Evolutionary conservation across 1,284 basidiomycete species (phyloP).

Genomic region (Ustilago cynodontis): DNA sequence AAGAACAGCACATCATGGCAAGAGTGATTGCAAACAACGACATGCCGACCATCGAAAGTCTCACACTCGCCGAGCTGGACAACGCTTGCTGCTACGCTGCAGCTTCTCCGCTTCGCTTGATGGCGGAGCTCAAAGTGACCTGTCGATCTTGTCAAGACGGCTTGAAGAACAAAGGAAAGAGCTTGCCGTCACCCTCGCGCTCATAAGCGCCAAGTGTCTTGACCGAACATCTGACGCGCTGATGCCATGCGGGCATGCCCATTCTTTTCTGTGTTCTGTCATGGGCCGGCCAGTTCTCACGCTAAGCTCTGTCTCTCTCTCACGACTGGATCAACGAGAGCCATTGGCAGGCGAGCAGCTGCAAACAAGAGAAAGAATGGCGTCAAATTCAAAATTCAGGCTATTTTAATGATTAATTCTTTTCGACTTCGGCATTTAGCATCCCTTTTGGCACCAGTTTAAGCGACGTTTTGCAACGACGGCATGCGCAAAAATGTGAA

Average conservation of each 20-base stretch:
- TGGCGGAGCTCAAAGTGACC: background rate
- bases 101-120: background rate
- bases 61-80: slow-evolving; percentile 14
- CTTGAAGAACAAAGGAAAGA: background rate
- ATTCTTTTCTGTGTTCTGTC: background rate
- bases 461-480: background rate
- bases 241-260: background rate
- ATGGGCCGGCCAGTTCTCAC: slow-evolving; percentile 25
- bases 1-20: background rate
- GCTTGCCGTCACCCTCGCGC: no score
- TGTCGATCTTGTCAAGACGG: slow-evolving; percentile 1
- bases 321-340: background rate
- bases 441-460: background rate
- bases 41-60: slow-evolving; percentile 9
- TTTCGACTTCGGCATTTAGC: slow-evolving; percentile 2
- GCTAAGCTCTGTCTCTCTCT: background rate
- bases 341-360: background rate
- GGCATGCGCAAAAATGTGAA: slow-evolving; percentile 11
- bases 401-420: no score
- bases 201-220: slow-evolving; percentile 14
- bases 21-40: background rate
- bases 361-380: background rate
- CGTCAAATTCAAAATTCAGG: background rate
- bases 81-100: background rate
- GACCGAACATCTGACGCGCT: background rate